phyloP scores from a whole-genome alignment of 139 green algal species.

The Marvania coccoides region DNA sequence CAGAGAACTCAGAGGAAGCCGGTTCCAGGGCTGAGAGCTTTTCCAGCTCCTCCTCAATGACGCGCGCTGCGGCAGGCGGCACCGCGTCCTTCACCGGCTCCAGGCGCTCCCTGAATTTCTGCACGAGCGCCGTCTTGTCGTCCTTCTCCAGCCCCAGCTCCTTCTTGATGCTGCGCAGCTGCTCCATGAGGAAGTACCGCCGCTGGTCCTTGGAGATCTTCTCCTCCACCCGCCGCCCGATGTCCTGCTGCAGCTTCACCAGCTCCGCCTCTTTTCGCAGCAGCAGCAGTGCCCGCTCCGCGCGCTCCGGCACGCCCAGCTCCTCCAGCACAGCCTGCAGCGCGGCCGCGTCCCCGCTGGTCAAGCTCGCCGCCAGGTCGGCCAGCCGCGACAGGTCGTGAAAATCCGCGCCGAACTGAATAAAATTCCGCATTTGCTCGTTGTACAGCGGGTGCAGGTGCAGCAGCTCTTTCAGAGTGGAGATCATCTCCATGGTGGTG shows the following conservation, averaged over 20 bases:
- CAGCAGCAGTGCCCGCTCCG: slow-evolving; percentile 65
- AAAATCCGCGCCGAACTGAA: slow-evolving; percentile 57
- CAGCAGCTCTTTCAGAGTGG: slow-evolving; percentile 90
- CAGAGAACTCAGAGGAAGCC: slow-evolving; percentile 89
- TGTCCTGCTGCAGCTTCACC: slow-evolving; percentile 78
- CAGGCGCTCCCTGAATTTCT: slow-evolving; percentile 57
- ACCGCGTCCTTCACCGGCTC: slow-evolving; percentile 23
- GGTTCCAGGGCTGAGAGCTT: slow-evolving; percentile 87
- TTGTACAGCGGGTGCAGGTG: slow-evolving; percentile 91
- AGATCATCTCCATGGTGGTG: slow-evolving; percentile 91
- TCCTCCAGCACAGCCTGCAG: slow-evolving; percentile 81
- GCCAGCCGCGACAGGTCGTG: slow-evolving; percentile 83
- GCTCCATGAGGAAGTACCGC: slow-evolving; percentile 96
- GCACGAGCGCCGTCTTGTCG: slow-evolving; percentile 87
- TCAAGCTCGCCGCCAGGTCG: slow-evolving; percentile 86
- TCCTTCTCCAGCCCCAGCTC: slow-evolving; percentile 96
- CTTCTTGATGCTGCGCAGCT: slow-evolving; percentile 95
- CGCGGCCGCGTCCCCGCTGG: slow-evolving; percentile 64
- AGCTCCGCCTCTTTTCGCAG: slow-evolving; percentile 98
- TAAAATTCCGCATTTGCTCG: slow-evolving; percentile 77
- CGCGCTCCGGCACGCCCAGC: slow-evolving; percentile 63
- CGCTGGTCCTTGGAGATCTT: slow-evolving; percentile 96
- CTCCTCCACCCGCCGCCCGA: slow-evolving; percentile 87
- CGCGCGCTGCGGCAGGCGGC: slow-evolving; percentile 27
- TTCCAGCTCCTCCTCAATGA: slow-evolving; percentile 86